Percentiles rank a stretch among this genome's conserved stretches.
Evolutionary conservation across 2,329 filamentous ascomycete species (phyloP).

Genomic region (Cladosporium sp.): DNA sequence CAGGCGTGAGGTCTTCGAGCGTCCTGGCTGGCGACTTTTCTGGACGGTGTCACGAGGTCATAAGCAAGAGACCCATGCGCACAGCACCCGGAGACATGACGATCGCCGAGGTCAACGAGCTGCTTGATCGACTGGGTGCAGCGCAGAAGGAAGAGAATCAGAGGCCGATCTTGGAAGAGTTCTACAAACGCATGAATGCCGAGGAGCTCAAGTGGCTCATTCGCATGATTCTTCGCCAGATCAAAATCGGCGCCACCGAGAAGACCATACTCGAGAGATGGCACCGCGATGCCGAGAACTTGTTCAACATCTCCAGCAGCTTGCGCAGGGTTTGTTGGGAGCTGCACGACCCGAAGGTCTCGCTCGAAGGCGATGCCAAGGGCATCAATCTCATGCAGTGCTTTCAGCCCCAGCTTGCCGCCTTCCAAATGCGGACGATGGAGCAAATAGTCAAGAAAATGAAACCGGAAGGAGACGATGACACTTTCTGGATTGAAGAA

Average conservation of each 20-base stretch:
- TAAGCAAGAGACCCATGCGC: conserved; percentile 77
- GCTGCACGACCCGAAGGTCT: conserved; percentile 66
- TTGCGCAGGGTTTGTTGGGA: conserved; percentile 94
- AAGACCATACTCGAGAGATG: conserved; percentile 74
- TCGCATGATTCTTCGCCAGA: conserved; percentile 81
- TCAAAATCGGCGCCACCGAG: conserved; percentile 75
- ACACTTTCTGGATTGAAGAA: conserved; percentile 93
- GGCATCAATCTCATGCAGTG: conserved; percentile 85
- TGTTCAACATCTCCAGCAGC: conserved; percentile 87
- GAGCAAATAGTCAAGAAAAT: conserved; percentile 71
- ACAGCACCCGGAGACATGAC: conserved; percentile 72
- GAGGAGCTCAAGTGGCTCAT: conserved; percentile 94
- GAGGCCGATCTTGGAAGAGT: conserved; percentile 71
- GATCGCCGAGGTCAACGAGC: conserved; percentile 83
- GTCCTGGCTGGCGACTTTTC: conserved; percentile 86
- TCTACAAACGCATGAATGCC: conserved; percentile 88
- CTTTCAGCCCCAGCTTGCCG: conserved; percentile 92
- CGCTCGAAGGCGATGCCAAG: conserved; percentile 70
- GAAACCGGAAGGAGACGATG: conserved; percentile 63
- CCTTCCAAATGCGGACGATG: conserved; percentile 82
- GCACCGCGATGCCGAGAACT: conserved; percentile 50
- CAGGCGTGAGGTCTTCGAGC: conserved; percentile 60
- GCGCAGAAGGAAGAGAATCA: conserved; percentile 81
- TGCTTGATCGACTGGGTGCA: conserved; percentile 72
- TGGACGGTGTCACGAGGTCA: conserved; percentile 78